A percentile compares a stretch with the other conserved stretches of the same genome.
Conservation (phyloP, 2,329 filamentous ascomycete species). For the Penicillium sp. region DNA sequence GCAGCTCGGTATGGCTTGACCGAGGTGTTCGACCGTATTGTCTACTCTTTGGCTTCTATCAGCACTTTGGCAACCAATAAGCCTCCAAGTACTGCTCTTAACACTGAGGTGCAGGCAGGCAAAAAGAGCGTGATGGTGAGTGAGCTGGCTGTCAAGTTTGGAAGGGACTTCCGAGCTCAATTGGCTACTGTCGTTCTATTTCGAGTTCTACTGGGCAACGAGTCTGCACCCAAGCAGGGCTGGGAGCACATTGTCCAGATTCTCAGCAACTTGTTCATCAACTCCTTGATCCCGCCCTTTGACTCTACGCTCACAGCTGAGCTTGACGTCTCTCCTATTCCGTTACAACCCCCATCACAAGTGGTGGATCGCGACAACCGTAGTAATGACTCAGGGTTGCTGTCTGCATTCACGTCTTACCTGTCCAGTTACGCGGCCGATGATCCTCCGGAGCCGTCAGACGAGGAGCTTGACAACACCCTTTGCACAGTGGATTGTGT, state of each 20-base stretch:
- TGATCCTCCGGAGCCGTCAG: conserved; percentile 94
- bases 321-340: conserved; percentile 76
- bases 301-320: conserved; percentile 65
- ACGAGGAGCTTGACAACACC: conserved; percentile 95
- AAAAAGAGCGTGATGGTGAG: conserved; percentile 98
- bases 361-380: conserved; percentile 85
- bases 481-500: conserved; percentile 93
- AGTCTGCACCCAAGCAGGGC: conserved; percentile 67
- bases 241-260: conserved; percentile 74
- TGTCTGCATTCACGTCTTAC: conserved; percentile 93
- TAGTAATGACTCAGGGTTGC: conserved; percentile 76
- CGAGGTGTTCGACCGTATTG: conserved; percentile 88
- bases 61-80: conserved; percentile 77
- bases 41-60: conserved; percentile 87
- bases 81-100: conserved; percentile 79
- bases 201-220: conserved; percentile 83
- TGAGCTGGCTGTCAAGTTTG: conserved; percentile 93
- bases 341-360: conserved; percentile 86
- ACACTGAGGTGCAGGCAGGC: conserved; percentile 91
- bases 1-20: conserved; percentile 79
- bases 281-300: conserved; percentile 84
- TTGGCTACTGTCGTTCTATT: conserved; percentile 94
- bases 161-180: conserved; percentile 89
- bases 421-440: conserved; percentile 99
- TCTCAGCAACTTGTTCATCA: conserved; percentile 93